Evolutionary conservation across 2,329 filamentous ascomycete species (phyloP).

Genomic region (Emergomyces africanus): DNA sequence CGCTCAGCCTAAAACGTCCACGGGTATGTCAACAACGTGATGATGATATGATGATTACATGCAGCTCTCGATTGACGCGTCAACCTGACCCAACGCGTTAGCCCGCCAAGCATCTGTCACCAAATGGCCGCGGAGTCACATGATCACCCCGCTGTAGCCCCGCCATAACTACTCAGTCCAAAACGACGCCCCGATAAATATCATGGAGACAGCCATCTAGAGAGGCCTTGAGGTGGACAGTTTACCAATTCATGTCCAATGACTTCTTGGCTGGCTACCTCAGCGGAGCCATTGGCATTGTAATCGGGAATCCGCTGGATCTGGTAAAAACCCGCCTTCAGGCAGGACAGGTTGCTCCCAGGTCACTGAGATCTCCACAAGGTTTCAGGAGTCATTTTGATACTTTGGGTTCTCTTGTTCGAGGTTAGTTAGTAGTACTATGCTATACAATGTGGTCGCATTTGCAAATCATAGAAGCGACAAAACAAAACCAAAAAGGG

Average conservation of each 20-base stretch:
- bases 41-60: neutral
- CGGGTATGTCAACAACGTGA: neutral
- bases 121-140: slow-evolving; percentile 16
- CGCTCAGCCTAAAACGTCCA: neutral
- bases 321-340: slow-evolving; percentile 71
- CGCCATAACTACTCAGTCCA: too few relatives aligned
- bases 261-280: slow-evolving; percentile 93
- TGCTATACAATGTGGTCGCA: neutral
- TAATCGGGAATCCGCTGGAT: slow-evolving; percentile 80
- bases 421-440: slow-evolving; percentile 21
- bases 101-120: slow-evolving; percentile 5
- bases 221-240: slow-evolving; percentile 2
- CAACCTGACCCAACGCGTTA: slow-evolving; percentile 3
- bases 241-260: slow-evolving; percentile 51
- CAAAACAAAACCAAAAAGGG: neutral
- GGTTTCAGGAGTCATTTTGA: slow-evolving; percentile 22
- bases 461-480: neutral
- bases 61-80: neutral
- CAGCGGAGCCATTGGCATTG: slow-evolving; percentile 71
- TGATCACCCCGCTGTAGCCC: slow-evolving; percentile 7
- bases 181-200: neutral
- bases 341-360: slow-evolving; percentile 36
- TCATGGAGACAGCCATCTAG: neutral
- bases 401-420: slow-evolving; percentile 23
- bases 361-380: slow-evolving; percentile 13